Conservation (phyloP, 345 rosid genomes). For the Stellera chamaejasme region DNA sequence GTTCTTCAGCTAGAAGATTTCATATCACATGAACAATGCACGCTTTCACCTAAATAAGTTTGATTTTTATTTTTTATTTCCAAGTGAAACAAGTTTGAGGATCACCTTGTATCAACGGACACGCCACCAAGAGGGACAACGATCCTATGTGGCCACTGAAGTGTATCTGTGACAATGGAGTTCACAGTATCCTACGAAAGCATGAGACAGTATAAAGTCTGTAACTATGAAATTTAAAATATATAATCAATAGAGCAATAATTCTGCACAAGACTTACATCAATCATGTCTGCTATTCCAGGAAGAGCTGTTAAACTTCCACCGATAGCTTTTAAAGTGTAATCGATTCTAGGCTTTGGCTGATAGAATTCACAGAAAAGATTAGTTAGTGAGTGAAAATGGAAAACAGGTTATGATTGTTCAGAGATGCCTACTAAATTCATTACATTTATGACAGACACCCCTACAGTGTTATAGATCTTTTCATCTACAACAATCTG, state of each 20-base stretch:
- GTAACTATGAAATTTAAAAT: not conserved
- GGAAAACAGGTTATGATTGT: too few relatives aligned
- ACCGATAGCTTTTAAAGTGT: slow-evolving; percentile 94
- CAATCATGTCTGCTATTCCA: slow-evolving; percentile 95
- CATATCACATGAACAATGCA: too few relatives aligned
- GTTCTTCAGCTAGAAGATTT: too few relatives aligned
- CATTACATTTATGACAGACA: too few relatives aligned
- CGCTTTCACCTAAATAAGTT: too few relatives aligned
- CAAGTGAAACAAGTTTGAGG: slow-evolving; percentile 1
- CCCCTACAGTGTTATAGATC: too few relatives aligned
- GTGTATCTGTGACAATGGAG: slow-evolving; percentile 81
- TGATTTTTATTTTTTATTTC: too few relatives aligned
- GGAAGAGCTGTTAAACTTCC: slow-evolving; percentile 98
- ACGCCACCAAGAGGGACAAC: slow-evolving; percentile 97
- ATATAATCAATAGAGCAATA: not conserved
- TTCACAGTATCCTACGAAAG: slow-evolving; percentile 71
- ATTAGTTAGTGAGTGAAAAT: not conserved
- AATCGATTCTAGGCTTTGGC: slow-evolving; percentile 97
- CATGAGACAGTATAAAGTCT: slow-evolving; percentile 4
- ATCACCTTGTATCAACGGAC: slow-evolving; percentile 76
- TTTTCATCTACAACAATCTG: too few relatives aligned
- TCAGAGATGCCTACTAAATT: too few relatives aligned
- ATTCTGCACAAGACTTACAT: slow-evolving; percentile 42
- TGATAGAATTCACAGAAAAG: slow-evolving; percentile 26
- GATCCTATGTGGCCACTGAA: slow-evolving; percentile 99